A percentile compares a stretch with the other conserved stretches of the same genome.
These are phyloP conservation scores for Vaccinium myrtillus DNA, from an alignment of 148 eudicot species.

Conservation along the genomic window DNA sequence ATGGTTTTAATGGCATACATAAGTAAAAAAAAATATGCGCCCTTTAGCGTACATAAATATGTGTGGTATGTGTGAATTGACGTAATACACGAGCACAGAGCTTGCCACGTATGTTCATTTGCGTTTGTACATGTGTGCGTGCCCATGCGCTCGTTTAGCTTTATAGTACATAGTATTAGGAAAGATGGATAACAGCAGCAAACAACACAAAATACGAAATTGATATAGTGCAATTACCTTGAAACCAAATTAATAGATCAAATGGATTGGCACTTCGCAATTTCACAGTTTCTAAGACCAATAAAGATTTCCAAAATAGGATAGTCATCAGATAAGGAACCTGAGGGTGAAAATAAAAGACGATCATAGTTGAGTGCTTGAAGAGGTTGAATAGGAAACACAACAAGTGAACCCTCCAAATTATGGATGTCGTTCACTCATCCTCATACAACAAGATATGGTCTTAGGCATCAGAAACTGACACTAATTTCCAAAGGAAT, in stretches of 20 bases:
- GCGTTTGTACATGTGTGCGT: no score
- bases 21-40: not conserved
- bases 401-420: conserved; percentile 76
- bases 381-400: conserved; percentile 80
- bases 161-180: not conserved
- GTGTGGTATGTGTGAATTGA: not conserved
- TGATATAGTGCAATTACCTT: not conserved
- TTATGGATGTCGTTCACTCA: conserved; percentile 59
- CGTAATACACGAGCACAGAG: not conserved
- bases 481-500: not conserved
- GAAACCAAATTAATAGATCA: not conserved
- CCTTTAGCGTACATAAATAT: not conserved
- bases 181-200: not conserved
- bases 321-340: conserved; percentile 7
- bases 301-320: not conserved
- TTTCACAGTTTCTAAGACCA: conserved; percentile 1
- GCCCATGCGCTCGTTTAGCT: not conserved
- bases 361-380: conserved; percentile 81
- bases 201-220: not conserved
- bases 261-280: not conserved
- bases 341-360: not conserved
- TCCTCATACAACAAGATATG: conserved; percentile 40
- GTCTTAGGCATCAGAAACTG: conserved; percentile 11
- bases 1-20: not conserved
- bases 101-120: not conserved